Conservation (phyloP, 371 early-diverging fungal species). For the Sporodiniella umbellata region DNA sequence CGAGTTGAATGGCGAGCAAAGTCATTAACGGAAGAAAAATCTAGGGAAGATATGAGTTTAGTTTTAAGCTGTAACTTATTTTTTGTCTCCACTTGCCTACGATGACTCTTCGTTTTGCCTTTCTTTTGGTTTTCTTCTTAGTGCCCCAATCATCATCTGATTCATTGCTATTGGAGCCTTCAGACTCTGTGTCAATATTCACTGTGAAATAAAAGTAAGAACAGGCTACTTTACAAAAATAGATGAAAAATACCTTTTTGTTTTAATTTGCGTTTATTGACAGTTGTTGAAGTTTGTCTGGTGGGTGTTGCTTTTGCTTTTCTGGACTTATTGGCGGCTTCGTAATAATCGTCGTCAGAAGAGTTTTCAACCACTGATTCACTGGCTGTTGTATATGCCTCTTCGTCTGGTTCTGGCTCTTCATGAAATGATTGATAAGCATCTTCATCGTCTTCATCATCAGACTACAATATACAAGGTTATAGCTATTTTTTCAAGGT, state of each 20-base stretch:
- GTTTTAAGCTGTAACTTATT: conserved; percentile 2
- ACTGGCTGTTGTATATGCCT: conserved; percentile 18
- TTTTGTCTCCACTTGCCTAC: conserved; percentile 3
- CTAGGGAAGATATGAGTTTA: conserved; percentile 2
- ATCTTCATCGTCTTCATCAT: conserved; percentile 1
- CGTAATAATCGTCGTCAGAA: conserved; percentile 21
- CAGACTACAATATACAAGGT: neutral
- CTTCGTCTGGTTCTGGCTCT: conserved; percentile 15
- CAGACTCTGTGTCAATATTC: neutral
- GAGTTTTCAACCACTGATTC: conserved; percentile 10
- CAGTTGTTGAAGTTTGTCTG: neutral
- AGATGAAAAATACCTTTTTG: neutral
- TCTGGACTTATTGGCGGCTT: neutral
- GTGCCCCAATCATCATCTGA: conserved; percentile 16
- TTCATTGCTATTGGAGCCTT: neutral
- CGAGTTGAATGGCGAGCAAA: conserved; percentile 49
- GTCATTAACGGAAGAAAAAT: conserved; percentile 27
- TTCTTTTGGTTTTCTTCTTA: conserved; percentile 3
- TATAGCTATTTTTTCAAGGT: too few relatives aligned
- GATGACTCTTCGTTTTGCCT: neutral
- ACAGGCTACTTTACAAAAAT: too few relatives aligned
- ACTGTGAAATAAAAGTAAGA: too few relatives aligned
- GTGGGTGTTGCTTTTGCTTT: neutral
- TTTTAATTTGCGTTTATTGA: neutral
- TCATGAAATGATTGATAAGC: neutral